Percentiles rank a stretch among this genome's conserved stretches.
phyloP scores from a whole-genome alignment of 2,329 filamentous ascomycete species.

The Corinectria fuckeliana region DNA sequence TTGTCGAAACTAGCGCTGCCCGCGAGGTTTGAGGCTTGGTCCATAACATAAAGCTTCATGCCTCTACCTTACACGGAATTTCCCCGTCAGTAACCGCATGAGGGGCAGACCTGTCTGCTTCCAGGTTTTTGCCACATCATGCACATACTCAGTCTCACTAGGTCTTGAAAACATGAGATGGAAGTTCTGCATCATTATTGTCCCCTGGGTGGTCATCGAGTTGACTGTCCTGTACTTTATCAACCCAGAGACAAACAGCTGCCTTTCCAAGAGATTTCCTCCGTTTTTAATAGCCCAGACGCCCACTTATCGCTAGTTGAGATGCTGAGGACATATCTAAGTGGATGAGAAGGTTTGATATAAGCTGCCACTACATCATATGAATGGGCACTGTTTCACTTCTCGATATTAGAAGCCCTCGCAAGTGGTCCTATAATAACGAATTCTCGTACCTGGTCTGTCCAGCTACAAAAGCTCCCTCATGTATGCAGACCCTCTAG shows the following conservation, averaged over 20 bases:
- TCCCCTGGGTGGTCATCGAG: conserved; percentile 9
- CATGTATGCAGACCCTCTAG: too few relatives aligned
- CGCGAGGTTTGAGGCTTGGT: neutral
- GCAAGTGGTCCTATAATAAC: neutral
- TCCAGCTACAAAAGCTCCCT: too few relatives aligned
- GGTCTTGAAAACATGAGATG: conserved; percentile 2
- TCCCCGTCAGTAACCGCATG: conserved; percentile 40
- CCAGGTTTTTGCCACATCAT: conserved; percentile 5
- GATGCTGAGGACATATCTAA: neutral
- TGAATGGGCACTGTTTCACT: neutral
- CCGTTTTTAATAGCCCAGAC: conserved; percentile 2
- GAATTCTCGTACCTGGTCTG: neutral
- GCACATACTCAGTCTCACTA: conserved; percentile 13
- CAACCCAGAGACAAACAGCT: conserved; percentile 14
- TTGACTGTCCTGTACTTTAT: conserved; percentile 1
- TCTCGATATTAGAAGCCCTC: neutral
- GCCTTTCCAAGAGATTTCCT: conserved; percentile 7
- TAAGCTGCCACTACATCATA: neutral
- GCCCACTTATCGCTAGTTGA: neutral
- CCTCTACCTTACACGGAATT: conserved; percentile 43
- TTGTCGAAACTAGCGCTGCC: neutral
- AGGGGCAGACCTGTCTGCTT: neutral
- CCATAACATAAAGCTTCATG: conserved; percentile 13
- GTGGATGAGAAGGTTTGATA: neutral
- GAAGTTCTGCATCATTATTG: conserved; percentile 11